A percentile compares a stretch with the other conserved stretches of the same genome.
Conservation (phyloP, 2,329 filamentous ascomycete species). For the Penicillium sp. region DNA sequence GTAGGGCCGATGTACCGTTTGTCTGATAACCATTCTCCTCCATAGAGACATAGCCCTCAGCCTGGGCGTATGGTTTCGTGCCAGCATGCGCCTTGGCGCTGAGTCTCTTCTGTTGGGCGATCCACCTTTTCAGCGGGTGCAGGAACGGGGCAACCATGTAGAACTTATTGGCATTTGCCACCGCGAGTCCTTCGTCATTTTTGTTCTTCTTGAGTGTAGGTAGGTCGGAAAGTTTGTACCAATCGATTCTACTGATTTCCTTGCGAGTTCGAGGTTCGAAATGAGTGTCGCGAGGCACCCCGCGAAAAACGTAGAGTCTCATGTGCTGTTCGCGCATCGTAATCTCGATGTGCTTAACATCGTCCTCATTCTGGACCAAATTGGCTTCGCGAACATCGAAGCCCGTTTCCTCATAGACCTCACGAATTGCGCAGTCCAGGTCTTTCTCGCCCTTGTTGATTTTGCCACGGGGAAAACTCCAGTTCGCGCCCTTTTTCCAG, state of each 20-base stretch:
- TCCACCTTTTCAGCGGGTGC: slow-evolving; percentile 82
- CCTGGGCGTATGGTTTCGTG: slow-evolving; percentile 44
- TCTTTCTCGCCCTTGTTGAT: slow-evolving; percentile 98
- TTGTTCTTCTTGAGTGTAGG: slow-evolving; percentile 76
- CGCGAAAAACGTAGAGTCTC: slow-evolving; percentile 84
- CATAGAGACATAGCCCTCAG: slow-evolving; percentile 55
- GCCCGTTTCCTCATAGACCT: slow-evolving; percentile 95
- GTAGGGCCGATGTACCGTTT: slow-evolving; percentile 20
- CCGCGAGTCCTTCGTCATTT: slow-evolving; percentile 56
- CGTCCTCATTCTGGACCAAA: slow-evolving; percentile 67
- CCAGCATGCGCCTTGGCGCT: slow-evolving; percentile 53
- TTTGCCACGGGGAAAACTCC: slow-evolving; percentile 96
- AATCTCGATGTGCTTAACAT: slow-evolving; percentile 80
- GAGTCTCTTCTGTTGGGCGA: slow-evolving; percentile 75
- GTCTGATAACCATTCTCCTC: slow-evolving; percentile 50
- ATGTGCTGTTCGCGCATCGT: slow-evolving; percentile 92
- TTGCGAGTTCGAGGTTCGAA: slow-evolving; percentile 92
- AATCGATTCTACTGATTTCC: slow-evolving; percentile 95
- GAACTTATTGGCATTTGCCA: slow-evolving; percentile 75
- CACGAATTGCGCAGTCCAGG: slow-evolving; percentile 85
- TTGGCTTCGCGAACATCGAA: slow-evolving; percentile 75
- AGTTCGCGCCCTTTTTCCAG: slow-evolving; percentile 94
- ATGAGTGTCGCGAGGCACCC: slow-evolving; percentile 78
- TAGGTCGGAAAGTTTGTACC: slow-evolving; percentile 87
- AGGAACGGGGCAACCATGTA: slow-evolving; percentile 98